phyloP scores from a whole-genome alignment of 176 grass and related monocot genomes.

The Melocanna baccifera region DNA sequence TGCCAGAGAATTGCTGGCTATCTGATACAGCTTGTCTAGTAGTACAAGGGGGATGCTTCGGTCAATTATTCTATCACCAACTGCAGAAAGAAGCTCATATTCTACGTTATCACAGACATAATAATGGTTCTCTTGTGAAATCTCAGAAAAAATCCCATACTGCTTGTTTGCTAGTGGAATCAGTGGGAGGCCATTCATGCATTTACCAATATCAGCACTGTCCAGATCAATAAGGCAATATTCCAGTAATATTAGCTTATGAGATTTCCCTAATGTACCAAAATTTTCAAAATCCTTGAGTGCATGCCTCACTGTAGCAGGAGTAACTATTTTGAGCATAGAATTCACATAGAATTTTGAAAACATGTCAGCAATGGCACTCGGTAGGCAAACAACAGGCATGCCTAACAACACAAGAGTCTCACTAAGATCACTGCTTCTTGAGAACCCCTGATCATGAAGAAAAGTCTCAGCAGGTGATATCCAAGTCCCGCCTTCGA shows the following conservation, averaged over 20 bases:
- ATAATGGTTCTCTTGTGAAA: slow-evolving; percentile 45
- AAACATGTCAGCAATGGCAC: slow-evolving; percentile 62
- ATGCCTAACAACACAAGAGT: slow-evolving; percentile 66
- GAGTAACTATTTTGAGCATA: slow-evolving; percentile 54
- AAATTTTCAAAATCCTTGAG: slow-evolving; percentile 55
- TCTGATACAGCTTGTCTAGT: slow-evolving; percentile 59
- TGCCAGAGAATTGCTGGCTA: slow-evolving; percentile 49
- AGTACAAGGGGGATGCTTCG: slow-evolving; percentile 56
- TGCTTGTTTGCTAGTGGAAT: slow-evolving; percentile 83
- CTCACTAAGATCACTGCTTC: slow-evolving; percentile 66
- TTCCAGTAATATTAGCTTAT: slow-evolving; percentile 74
- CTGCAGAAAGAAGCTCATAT: slow-evolving; percentile 67
- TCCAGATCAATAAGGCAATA: slow-evolving; percentile 80
- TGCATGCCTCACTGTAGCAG: slow-evolving; percentile 61
- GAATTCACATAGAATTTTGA: slow-evolving; percentile 51
- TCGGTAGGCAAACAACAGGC: slow-evolving; percentile 60
- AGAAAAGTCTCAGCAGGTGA: slow-evolving; percentile 65
- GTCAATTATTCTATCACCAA: slow-evolving; percentile 77
- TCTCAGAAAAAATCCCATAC: slow-evolving; percentile 65
- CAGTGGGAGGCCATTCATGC: slow-evolving; percentile 69
- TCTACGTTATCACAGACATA: slow-evolving; percentile 75
- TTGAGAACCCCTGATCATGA: slow-evolving; percentile 71
- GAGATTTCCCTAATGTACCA: slow-evolving; percentile 51
- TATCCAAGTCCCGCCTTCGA: slow-evolving; percentile 75
- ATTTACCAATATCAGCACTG: slow-evolving; percentile 54